Evolutionary conservation across 371 early-diverging fungal genomes (phyloP), one percentile per base, ranked within the genome.

Genomic region (Conidiobolus incongruus): DNA sequence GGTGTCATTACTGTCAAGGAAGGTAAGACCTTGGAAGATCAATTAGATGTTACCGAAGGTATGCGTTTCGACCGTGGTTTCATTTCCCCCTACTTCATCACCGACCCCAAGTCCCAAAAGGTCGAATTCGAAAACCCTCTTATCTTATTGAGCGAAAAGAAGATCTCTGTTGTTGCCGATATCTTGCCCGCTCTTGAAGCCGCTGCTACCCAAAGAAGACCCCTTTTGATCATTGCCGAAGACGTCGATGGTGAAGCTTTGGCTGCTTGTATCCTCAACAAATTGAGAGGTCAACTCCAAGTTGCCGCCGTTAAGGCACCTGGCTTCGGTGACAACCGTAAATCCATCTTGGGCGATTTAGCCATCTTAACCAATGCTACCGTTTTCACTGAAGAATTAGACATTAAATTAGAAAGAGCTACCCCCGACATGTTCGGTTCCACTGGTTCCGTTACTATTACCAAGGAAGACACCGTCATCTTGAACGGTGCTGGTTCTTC

Each of bases 41-140:
- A 90, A 68, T 70, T 95, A 34, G 90, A 86, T 55, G 75, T 95
- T 53, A 95, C 96, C 44, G 94, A 95, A 68, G 93, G 95, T 52
- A 95, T 95, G 96, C 79, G 89, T 47, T 95, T 95, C 61, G 96
- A 95, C 67, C 93, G 95, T 53, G 96, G 96, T 44, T 95, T 76
- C 76, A 91, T 92, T 58, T 92, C 93, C 28, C 96, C 96, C 29
- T 93, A 95, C 75, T 95, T 95, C 59, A 91, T 94, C 61, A 95
- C 92, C 56, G 93, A 95, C 56, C 71, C 89, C 59, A 88, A 89
- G 75, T 65, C 81, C 45, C 91, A 92, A 61, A 92, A 91, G 68
- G 91, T 91, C 47, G 96, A 94, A 63, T 89, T 94, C 45, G 96
- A 95, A 71, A 95, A 95, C 65, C 95, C 96, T 35, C 61, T 90